Conservation (phyloP, 257 asterid species). For the Solanum lignicaule region DNA sequence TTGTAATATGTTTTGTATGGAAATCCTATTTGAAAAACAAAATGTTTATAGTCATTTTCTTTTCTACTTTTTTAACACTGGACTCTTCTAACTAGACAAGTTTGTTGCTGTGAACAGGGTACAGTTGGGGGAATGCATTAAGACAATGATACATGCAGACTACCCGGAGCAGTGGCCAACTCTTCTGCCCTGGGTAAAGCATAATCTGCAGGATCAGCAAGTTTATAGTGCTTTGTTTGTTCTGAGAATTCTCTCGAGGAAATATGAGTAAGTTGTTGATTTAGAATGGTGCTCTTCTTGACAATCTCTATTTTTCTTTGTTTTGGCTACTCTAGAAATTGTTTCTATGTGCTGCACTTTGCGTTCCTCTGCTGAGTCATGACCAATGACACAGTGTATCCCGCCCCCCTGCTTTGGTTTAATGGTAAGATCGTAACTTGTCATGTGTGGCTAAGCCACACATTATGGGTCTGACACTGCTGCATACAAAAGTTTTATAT, state of each 20-base stretch:
- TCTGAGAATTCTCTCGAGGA: constrained; percentile 81
- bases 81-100: constrained; percentile 6
- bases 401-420: neutral
- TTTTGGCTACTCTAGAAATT: neutral
- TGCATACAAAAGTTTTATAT: neutral
- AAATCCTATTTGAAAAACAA: neutral
- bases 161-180: constrained; percentile 98
- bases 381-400: neutral
- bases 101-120: constrained; percentile 40
- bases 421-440: neutral
- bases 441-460: neutral
- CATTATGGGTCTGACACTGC: neutral
- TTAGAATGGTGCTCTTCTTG: neutral
- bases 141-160: constrained; percentile 75
- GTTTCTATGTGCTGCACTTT: neutral
- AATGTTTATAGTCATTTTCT: constrained; percentile 1
- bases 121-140: constrained; percentile 91
- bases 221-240: constrained; percentile 89
- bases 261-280: constrained; percentile 76
- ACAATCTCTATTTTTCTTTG: neutral
- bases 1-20: neutral
- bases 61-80: neutral
- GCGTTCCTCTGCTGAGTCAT: neutral
- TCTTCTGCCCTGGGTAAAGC: constrained; percentile 86
- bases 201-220: constrained; percentile 77